Evolutionary conservation across 2,329 filamentous ascomycete genomes (phyloP).

Genomic region (Aspergillus viridinutans): DNA sequence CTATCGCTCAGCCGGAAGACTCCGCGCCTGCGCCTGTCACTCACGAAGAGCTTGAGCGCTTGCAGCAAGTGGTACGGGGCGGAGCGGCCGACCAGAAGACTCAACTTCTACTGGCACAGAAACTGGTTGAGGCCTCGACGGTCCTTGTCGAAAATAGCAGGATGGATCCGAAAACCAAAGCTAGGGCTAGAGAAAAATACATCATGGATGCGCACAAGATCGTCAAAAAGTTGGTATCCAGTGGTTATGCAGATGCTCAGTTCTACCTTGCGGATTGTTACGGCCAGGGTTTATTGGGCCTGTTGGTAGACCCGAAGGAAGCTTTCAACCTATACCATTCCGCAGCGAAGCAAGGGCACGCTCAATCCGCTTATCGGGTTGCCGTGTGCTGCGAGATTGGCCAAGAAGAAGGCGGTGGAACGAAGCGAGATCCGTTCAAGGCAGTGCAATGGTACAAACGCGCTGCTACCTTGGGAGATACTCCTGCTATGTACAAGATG

Average conservation of each 20-base stretch:
- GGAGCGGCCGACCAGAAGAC: slow-evolving; percentile 69
- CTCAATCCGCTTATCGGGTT: slow-evolving; percentile 84
- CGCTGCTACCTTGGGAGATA: slow-evolving; percentile 82
- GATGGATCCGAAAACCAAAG: slow-evolving; percentile 60
- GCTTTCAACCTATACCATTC: slow-evolving; percentile 92
- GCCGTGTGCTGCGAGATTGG: slow-evolving; percentile 97
- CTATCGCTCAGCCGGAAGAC: slow-evolving; percentile 12
- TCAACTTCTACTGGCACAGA: slow-evolving; percentile 72
- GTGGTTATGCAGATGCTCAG: slow-evolving; percentile 78
- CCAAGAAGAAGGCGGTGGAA: slow-evolving; percentile 88
- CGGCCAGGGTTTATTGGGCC: slow-evolving; percentile 73
- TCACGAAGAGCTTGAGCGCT: slow-evolving; percentile 67
- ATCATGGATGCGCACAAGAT: slow-evolving; percentile 83
- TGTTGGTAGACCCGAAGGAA: slow-evolving; percentile 81
- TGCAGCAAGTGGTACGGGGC: slow-evolving; percentile 65
- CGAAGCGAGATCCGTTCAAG: slow-evolving; percentile 83
- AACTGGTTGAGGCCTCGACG: slow-evolving; percentile 77
- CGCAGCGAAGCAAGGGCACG: slow-evolving; percentile 82
- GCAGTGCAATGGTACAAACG: slow-evolving; percentile 98
- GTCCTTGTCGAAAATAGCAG: slow-evolving; percentile 71
- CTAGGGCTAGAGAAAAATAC: slow-evolving; percentile 73
- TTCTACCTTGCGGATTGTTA: slow-evolving; percentile 90
- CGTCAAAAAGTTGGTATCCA: slow-evolving; percentile 76
- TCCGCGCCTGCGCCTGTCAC: slow-evolving; percentile 59
- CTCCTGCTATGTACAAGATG: slow-evolving; percentile 96